Base-by-base conservation (phyloP, 768 basidiomycete genomes). In the Dendrothele bispora region DNA sequence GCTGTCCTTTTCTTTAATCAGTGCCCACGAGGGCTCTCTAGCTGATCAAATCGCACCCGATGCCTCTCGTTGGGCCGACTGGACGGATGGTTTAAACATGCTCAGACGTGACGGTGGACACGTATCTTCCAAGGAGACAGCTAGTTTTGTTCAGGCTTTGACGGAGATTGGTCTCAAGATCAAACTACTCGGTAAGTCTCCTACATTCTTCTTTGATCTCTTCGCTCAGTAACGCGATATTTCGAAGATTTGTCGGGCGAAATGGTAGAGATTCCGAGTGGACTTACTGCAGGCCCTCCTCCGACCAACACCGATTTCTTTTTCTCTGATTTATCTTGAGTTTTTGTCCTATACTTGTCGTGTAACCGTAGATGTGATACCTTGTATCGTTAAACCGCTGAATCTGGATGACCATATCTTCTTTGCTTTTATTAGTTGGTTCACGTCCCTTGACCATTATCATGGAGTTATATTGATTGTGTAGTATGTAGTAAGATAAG, bases 161-260 rank as follows among this genome's bases (percentile, higher is more conserved):
- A 95, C 93, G 2, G 92, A 94, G 57, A 91, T 95, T 52, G 93
- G 92, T 2, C 67, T 95, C 43, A 95, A 93, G 68, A 91, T 95
- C 61, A 91, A 93, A 65, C 69, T 95, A 54, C 74, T 94, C 28
- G 89, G 90, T 89, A 51, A 39, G 83, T 68, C 26, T 26, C 14
- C 8, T 22, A 20, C 24, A 39, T 25, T 7, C 37, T 27, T 3
- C 20, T 20, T 14, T 43, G 17, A 26, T 35, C 29, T 20, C n/a
- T 17, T 38, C n/a, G 28, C n/a, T 27, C 2, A 26, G 28, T 15
- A 49, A 34, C 27, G 29, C n/a, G 25, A 48, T n/a, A 38, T 18
- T 29, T 26, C 26, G 11, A 28, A 89, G 93, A 95, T 69, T 73
- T 97, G 30, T 86, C 88, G 1, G 93, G 92, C 5, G 92, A 94